Percentiles rank a stretch among this genome's conserved stretches.
phyloP scores from a whole-genome alignment of 2,329 filamentous ascomycete species.

The Xylariales sp. region DNA sequence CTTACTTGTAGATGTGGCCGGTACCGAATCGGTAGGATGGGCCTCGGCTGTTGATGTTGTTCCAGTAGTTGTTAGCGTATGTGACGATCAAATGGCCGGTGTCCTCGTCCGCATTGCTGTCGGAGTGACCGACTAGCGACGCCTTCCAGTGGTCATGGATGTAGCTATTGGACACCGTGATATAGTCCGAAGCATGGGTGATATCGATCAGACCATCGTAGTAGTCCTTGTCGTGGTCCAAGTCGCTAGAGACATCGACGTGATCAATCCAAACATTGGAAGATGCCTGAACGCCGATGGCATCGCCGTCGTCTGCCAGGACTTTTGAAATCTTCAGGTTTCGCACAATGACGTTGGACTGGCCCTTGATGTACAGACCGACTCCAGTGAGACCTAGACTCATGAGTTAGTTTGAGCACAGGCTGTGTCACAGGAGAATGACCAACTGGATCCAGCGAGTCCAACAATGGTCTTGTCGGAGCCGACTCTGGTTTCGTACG shows the following conservation, averaged over 20 bases:
- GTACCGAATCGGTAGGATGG: slow-evolving; percentile 64
- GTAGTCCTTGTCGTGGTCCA: slow-evolving; percentile 60
- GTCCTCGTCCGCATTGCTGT: slow-evolving; percentile 55
- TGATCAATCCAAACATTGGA: slow-evolving; percentile 65
- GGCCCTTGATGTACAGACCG: slow-evolving; percentile 48
- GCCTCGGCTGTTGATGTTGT: slow-evolving; percentile 58
- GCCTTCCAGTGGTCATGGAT: slow-evolving; percentile 43
- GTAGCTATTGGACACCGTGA: slow-evolving; percentile 44
- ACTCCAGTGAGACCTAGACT: slow-evolving; percentile 32
- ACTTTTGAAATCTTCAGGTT: slow-evolving; percentile 58
- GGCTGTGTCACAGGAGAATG: neutral
- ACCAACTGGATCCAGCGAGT: slow-evolving; percentile 30
- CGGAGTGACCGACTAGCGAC: slow-evolving; percentile 49
- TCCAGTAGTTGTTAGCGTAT: slow-evolving; percentile 63
- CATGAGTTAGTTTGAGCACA: too few species aligned
- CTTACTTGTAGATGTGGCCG: slow-evolving; percentile 48
- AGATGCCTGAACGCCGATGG: slow-evolving; percentile 52
- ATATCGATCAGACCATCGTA: slow-evolving; percentile 64
- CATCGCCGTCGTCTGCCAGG: slow-evolving; percentile 51
- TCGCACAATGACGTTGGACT: slow-evolving; percentile 56
- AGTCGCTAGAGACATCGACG: slow-evolving; percentile 58
- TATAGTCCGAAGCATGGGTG: slow-evolving; percentile 58
- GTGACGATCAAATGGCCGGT: slow-evolving; percentile 59
- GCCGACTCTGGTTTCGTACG: slow-evolving; percentile 38
- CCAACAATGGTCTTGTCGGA: slow-evolving; percentile 50